A percentile compares a stretch with the other conserved stretches of the same genome.
These are phyloP conservation scores for Taxawa tesnikishii DNA, from an alignment of 2,329 filamentous ascomycete species.

Conservation along the genomic window DNA sequence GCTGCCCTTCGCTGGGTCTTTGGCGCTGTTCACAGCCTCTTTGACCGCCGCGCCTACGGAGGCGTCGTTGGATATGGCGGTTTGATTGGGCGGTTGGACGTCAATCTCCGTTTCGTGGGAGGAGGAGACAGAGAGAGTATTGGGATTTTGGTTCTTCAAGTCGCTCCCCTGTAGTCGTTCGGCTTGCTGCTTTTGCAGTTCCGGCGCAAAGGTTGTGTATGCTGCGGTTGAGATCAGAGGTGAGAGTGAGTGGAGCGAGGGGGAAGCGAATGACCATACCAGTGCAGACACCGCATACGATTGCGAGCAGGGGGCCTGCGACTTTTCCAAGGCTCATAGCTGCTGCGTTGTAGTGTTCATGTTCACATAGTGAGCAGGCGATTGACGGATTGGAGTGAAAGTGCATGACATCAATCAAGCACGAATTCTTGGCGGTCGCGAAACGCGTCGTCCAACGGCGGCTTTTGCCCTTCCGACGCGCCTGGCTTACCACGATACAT, in stretches of 20 bases:
- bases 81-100: conserved; percentile 10
- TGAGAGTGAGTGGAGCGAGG: not conserved
- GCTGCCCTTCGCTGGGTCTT: conserved; percentile 5
- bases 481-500: not conserved
- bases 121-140: not conserved
- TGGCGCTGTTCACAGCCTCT: conserved; percentile 1
- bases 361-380: too few relatives aligned
- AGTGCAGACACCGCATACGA: conserved; percentile 11
- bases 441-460: too few relatives aligned
- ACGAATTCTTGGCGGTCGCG: too few relatives aligned
- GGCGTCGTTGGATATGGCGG: conserved; percentile 3
- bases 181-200: conserved; percentile 14
- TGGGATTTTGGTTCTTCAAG: conserved; percentile 12
- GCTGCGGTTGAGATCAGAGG: conserved; percentile 8
- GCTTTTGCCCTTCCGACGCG: too few relatives aligned
- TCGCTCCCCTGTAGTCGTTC: conserved; percentile 13
- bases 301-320: conserved; percentile 5
- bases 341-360: too few relatives aligned
- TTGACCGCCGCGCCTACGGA: conserved; percentile 5
- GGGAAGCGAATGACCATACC: conserved; percentile 6
- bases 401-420: too few relatives aligned
- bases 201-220: conserved; percentile 17
- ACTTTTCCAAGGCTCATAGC: conserved; percentile 1
- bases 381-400: too few relatives aligned
- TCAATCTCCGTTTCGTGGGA: conserved; percentile 7